A percentile compares a stretch with the other conserved stretches of the same genome.
These are phyloP conservation scores for Sphagnum contortum DNA, from an alignment of 225 moss, liverwort and hornwort species.

Conservation along the genomic window DNA sequence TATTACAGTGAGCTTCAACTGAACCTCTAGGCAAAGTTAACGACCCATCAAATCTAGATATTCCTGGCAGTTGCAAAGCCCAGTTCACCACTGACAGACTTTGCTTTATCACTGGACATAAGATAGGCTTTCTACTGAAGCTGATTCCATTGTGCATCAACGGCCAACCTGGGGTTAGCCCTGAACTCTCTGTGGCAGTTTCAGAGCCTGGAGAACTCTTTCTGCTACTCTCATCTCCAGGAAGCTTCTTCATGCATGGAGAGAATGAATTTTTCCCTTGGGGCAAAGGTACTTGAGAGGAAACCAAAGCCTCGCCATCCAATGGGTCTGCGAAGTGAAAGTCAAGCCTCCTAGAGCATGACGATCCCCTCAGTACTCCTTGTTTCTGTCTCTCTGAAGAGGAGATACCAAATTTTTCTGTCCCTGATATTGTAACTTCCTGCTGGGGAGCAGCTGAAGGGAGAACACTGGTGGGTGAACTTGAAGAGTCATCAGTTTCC, in stretches of 20 bases:
- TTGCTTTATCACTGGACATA: constrained; percentile 8
- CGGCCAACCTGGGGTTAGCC: constrained; percentile 40
- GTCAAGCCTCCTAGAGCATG: too few species aligned
- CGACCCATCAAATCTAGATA: too few species aligned
- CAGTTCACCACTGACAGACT: constrained; percentile 43
- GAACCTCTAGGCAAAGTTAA: too few species aligned
- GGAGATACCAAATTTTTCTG: constrained; percentile 38
- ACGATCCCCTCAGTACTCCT: too few species aligned
- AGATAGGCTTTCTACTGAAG: constrained; percentile 13
- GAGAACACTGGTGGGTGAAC: constrained; percentile 22
- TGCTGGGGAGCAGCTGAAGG: constrained; percentile 19
- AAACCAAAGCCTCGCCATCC: too few species aligned
- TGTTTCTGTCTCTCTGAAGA: constrained; percentile 24
- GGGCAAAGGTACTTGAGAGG: too few species aligned
- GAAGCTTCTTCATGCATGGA: too few species aligned
- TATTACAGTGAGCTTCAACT: background rate
- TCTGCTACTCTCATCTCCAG: too few species aligned
- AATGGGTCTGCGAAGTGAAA: too few species aligned
- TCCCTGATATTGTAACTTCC: constrained; percentile 12
- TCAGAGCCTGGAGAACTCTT: too few species aligned
- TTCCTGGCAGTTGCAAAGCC: constrained; percentile 29
- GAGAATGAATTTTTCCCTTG: too few species aligned
- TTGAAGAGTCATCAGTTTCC: constrained; percentile 16
- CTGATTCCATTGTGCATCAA: constrained; percentile 30
- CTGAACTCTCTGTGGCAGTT: too few species aligned